These are phyloP conservation scores for Echites panduratus DNA, from an alignment of 257 asterid species.

Conservation along the genomic window DNA sequence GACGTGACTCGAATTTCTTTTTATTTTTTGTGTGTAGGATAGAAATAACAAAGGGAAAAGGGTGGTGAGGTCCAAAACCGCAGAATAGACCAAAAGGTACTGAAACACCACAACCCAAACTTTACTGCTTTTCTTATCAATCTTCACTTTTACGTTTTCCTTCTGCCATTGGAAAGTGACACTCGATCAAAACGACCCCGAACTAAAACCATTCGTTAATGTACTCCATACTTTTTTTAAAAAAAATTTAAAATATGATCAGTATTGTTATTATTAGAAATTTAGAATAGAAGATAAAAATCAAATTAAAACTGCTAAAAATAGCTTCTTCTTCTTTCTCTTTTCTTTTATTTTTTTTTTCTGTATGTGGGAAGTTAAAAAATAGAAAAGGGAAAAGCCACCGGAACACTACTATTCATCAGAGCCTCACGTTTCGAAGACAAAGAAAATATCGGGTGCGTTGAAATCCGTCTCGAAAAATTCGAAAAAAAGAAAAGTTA, in stretches of 20 bases:
- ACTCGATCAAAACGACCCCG: conserved; percentile 1
- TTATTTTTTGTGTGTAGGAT: not conserved
- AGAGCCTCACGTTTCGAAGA: not conserved
- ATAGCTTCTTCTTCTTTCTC: not conserved
- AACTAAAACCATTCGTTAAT: not conserved
- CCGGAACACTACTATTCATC: not conserved
- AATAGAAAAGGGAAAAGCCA: not conserved
- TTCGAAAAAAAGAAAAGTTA: not conserved
- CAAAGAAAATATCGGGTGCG: not conserved
- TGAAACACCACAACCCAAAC: conserved; percentile 10
- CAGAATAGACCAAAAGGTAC: conserved; percentile 8
- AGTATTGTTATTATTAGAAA: too few species aligned
- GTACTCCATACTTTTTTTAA: too few species aligned
- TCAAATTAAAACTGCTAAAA: not conserved
- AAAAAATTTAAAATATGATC: too few species aligned
- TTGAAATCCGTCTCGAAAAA: conserved; percentile 6
- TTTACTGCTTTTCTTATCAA: conserved; percentile 12
- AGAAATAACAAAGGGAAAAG: not conserved
- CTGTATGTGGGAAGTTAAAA: too few species aligned
- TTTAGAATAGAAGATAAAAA: too few species aligned
- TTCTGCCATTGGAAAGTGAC: conserved; percentile 7
- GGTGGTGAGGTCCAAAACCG: not conserved
- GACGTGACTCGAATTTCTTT: not conserved
- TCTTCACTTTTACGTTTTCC: conserved; percentile 9
- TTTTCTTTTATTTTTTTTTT: too few species aligned